phyloP scores from a whole-genome alignment of 2,329 filamentous ascomycete species.

The Epichloe amarillans region DNA sequence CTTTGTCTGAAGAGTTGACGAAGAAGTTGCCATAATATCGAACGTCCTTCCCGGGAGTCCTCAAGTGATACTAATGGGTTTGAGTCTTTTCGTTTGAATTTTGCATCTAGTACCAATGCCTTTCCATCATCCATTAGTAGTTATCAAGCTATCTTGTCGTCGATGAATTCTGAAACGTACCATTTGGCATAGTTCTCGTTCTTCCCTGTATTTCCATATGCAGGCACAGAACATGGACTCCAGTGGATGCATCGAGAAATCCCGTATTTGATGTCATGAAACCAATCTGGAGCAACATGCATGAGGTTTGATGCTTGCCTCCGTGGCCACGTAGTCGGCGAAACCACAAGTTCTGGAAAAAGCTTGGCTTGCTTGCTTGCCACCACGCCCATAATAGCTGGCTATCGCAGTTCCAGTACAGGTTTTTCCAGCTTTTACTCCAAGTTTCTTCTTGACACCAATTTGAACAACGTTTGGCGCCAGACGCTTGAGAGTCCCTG shows the following conservation, averaged over 20 bases:
- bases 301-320: background rate
- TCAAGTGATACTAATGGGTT: conserved; percentile 27
- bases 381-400: background rate
- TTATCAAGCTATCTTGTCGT: no score
- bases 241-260: conserved; percentile 42
- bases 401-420: background rate
- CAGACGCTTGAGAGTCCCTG: conserved; percentile 3
- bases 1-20: conserved; percentile 34
- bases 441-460: conserved; percentile 3
- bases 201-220: conserved; percentile 32
- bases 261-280: conserved; percentile 39
- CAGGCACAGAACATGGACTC: conserved; percentile 41
- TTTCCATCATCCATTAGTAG: conserved; percentile 2
- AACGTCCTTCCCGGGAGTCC: conserved; percentile 33
- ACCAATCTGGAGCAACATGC: conserved; percentile 26
- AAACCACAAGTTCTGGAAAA: conserved; percentile 2
- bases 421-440: background rate
- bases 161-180: conserved; percentile 23
- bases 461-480: conserved; percentile 3
- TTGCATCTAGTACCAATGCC: background rate
- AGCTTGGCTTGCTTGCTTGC: background rate
- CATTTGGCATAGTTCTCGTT: conserved; percentile 29
- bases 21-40: conserved; percentile 46
- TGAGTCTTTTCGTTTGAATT: conserved; percentile 11
- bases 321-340: background rate